Evolutionary conservation across 257 asterid species (phyloP), one percentile per base, ranked within the genome.

Genomic region (Penstemon davidsonii): DNA sequence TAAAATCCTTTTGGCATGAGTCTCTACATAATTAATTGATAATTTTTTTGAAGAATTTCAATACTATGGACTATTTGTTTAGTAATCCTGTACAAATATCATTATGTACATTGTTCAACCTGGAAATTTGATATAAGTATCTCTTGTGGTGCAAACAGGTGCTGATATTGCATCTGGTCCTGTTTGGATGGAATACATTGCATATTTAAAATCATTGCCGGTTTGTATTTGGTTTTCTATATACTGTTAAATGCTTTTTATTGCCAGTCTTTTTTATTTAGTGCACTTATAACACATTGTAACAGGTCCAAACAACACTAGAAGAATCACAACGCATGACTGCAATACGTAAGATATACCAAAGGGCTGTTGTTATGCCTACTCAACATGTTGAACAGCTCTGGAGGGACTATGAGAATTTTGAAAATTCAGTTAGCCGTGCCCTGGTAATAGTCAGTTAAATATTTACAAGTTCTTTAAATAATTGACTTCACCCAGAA

Each of bases 401-500:
- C 66, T 94, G 97, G 99, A 88, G 95, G 80, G 99, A 94, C 73
- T 94, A 94, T 55, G 99, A 91, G 82, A 91, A 74, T 85, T 94
- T 94, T 82, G 99, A 94, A 76, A 94, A 91, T 78, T 77, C 99
- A 38, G 93, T 91, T 70, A 87, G 95, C 86, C 99, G 97, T 63
- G 83, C 97, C 54, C 81, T 91, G 97, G 99, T 94, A 87, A 55
- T 25, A 25, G 33, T 25, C 33, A 25, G 33, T 25, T 25, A 25
- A 1, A 25, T 25, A 25, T 25, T 25, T 25, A 25, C 33, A 25
- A 25, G 33, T 1, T 25, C 33, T 25, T 25, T 25, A 25, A 25
- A 25, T 25, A 25, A 2, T 25, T 25, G 33, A 25, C 33, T 25
- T 2, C 33, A 25, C 33, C 33, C 33, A 25, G 33, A 25, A 25